Evolutionary conservation across 225 moss, liverwort and hornwort genomes (phyloP), one percentile per base, ranked within the genome.

Genomic region (Marchantia paleacea): DNA sequence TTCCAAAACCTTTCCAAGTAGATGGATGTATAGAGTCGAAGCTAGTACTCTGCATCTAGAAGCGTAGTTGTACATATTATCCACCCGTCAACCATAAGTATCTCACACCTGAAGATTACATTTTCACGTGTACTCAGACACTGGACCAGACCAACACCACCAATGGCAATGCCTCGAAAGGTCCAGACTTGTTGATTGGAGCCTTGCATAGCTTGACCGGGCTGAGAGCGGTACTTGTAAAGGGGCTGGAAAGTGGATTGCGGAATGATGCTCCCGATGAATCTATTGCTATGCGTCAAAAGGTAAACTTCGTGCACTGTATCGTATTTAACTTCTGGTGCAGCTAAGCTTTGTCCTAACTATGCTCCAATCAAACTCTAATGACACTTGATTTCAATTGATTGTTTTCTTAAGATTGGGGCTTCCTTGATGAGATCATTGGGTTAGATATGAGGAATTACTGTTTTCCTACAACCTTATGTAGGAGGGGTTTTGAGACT

Each of bases 281-380:
- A 50, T 87, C 97, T 14, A 92, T 97, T 72, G 97, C 97, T 71
- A 94, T 92, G 94, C 92, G 97, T 58, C 97, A 97, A 72, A 95
- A 95, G 89, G 89, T 89, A 77, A n/a, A 6, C 49, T 4, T 31
- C 18, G 62, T 71, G 18, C 30, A 15, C 49, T 15, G 2, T 10
- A 19, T 18, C 22, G 14, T 20, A n/a, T 71, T 0, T 3, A 1
- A 19, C 50, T 49, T 71, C 16, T 69, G 71, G 24, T 53, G 52
- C 52, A 62, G 62, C 62, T 62, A 24, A 8, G 22, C 24, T 3
- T 62, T 6, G 62, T 62, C 39, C 3, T 39, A 5, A 39, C 39
- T 39, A 39, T 39, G 39, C 39, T 39, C 39, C 39, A 39, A 52
- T 68, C 8, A 30, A 47, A 47, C 18, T 31, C 19, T 66, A 19